Evolutionary conservation across 768 basidiomycete species (phyloP).

Genomic region (Amanita molliuscula): DNA sequence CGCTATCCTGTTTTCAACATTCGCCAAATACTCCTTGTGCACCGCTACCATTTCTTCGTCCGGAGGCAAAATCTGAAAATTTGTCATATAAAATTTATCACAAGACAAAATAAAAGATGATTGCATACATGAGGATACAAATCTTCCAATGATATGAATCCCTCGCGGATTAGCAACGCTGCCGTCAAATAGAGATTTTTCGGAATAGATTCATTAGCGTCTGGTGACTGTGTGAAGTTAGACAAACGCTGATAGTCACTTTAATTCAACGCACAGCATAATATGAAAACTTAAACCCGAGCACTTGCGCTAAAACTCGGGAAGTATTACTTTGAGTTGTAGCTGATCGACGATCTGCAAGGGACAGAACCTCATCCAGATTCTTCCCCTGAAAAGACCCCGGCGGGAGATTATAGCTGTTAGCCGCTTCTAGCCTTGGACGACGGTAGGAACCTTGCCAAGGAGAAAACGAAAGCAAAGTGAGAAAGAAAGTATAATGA

Average conservation of each 20-base stretch:
- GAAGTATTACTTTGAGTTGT: conserved; percentile 18
- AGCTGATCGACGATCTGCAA: conserved; percentile 34
- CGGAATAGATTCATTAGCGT: conserved; percentile 51
- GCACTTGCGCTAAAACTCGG: conserved; percentile 74
- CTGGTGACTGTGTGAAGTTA: conserved; percentile 32
- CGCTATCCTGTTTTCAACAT: conserved; percentile 53
- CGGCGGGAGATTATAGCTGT: conserved; percentile 26
- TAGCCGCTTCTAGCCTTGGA: conserved; percentile 21
- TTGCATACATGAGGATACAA: conserved; percentile 81
- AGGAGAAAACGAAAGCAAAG: conserved; percentile 77
- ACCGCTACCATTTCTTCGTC: conserved; percentile 70
- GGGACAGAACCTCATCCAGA: conserved; percentile 54
- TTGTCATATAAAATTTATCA: conserved; percentile 1
- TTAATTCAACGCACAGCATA: conserved; percentile 56
- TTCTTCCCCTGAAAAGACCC: conserved; percentile 44
- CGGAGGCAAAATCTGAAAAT: conserved; percentile 29
- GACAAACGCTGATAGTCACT: background rate
- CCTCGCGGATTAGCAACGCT: conserved; percentile 84
- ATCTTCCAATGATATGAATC: conserved; percentile 79
- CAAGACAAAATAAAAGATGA: background rate
- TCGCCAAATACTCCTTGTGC: conserved; percentile 53
- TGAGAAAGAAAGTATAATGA: conserved; percentile 84
- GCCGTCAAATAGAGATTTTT: conserved; percentile 72
- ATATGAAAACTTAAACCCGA: conserved; percentile 95
- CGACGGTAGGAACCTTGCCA: conserved; percentile 57